Percentiles rank a stretch among this genome's conserved stretches.
Evolutionary conservation across 257 asterid genomes (phyloP).

Genomic region (Knoxia roxburghii): DNA sequence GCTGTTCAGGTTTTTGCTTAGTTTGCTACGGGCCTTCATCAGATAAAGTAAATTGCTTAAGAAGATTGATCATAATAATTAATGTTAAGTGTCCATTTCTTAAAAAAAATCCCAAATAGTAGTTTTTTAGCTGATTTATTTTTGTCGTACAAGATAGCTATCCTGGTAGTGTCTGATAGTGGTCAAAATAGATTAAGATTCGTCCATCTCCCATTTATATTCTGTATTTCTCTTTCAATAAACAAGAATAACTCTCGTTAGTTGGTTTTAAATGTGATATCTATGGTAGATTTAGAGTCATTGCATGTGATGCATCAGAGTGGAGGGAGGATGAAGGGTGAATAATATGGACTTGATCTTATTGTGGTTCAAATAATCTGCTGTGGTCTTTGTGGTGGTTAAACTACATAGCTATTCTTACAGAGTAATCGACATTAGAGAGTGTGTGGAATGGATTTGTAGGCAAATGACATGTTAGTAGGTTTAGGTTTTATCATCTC

Average conservation of each 20-base stretch:
- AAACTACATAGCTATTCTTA: neutral
- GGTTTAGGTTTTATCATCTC: no score
- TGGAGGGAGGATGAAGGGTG: neutral
- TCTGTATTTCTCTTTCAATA: no score
- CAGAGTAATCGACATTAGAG: neutral
- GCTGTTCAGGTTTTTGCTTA: neutral
- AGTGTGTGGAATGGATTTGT: neutral
- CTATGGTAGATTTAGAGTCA: neutral
- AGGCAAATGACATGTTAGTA: no score
- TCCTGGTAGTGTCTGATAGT: no score
- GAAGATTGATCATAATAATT: neutral
- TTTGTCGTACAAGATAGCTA: neutral
- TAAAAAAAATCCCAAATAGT: no score
- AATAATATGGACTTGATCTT: neutral
- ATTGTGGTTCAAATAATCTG: no score
- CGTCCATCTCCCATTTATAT: no score
- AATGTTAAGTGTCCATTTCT: neutral
- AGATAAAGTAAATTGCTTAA: neutral
- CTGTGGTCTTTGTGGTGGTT: neutral
- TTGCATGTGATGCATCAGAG: neutral
- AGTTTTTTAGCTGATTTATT: neutral
- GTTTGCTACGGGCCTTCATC: neutral
- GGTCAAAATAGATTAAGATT: no score
- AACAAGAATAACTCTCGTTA: no score
- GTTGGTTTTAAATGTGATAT: neutral